Percentiles rank a stretch among this genome's conserved stretches.
Evolutionary conservation across 192 early-diverging fungal genomes (phyloP).

Genomic region (Coemansia umbellata): DNA sequence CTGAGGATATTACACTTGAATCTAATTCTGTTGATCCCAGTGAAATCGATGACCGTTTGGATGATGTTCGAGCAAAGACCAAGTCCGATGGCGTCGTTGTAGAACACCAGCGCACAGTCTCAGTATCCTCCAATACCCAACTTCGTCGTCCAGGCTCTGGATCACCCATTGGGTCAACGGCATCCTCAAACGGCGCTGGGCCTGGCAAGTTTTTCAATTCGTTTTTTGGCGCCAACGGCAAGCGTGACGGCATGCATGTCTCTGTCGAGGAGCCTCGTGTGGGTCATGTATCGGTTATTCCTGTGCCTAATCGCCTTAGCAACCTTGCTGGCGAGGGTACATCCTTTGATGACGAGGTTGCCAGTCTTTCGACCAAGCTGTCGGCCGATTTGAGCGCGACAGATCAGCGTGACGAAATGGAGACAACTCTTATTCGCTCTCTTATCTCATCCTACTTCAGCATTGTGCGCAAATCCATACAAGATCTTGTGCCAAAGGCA

Average conservation of each 20-base stretch:
- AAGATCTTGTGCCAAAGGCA: constrained; percentile 77
- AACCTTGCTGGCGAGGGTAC: constrained; percentile 35
- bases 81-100: neutral
- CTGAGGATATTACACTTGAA: constrained; percentile 20
- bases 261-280: constrained; percentile 38
- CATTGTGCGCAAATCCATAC: constrained; percentile 75
- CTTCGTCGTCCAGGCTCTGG: constrained; percentile 33
- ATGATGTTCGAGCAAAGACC: constrained; percentile 26
- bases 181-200: constrained; percentile 10
- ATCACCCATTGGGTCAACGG: constrained; percentile 20
- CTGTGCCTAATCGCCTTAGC: constrained; percentile 47
- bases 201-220: constrained; percentile 48
- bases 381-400: constrained; percentile 40
- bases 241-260: constrained; percentile 37
- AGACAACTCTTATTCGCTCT: constrained; percentile 74
- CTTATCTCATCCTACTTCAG: constrained; percentile 75
- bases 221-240: constrained; percentile 36
- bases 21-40: constrained; percentile 25
- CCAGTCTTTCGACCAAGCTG: constrained; percentile 43
- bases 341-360: constrained; percentile 35
- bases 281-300: constrained; percentile 32
- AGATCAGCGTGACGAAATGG: constrained; percentile 69
- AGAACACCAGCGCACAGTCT: constrained; percentile 24
- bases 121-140: constrained; percentile 15
- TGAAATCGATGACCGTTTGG: constrained; percentile 43